A percentile compares a stretch with the other conserved stretches of the same genome.
These are phyloP conservation scores for Vaccinium myrtillus DNA, from an alignment of 148 eudicot species.

Conservation along the genomic window DNA sequence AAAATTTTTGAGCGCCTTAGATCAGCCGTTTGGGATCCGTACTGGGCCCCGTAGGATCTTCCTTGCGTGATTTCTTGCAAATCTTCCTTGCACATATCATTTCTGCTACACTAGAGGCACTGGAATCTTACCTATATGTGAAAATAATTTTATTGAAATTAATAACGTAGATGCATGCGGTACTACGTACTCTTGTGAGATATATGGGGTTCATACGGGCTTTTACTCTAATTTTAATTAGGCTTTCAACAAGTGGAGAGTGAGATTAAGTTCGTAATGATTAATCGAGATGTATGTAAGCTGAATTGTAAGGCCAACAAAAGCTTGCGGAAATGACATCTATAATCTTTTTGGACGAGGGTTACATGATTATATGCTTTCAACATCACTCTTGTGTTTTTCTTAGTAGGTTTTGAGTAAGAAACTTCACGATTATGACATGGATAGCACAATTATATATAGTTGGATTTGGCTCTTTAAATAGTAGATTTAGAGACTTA, in stretches of 20 bases:
- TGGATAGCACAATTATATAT: background rate
- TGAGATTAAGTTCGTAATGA: background rate
- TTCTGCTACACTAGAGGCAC: background rate
- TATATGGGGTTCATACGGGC: background rate
- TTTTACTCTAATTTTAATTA: background rate
- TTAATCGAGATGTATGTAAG: background rate
- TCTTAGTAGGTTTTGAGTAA: background rate
- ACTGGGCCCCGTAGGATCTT: too few relatives aligned
- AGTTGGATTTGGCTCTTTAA: background rate
- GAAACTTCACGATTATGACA: background rate
- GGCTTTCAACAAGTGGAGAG: background rate
- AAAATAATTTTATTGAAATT: background rate
- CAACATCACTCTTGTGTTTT: background rate
- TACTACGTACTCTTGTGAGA: background rate
- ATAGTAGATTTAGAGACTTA: background rate
- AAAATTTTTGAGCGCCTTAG: too few relatives aligned
- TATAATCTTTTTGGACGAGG: background rate
- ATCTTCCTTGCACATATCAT: too few relatives aligned
- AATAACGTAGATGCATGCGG: background rate
- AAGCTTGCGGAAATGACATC: background rate
- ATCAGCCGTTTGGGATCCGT: too few relatives aligned
- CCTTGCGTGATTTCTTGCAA: too few relatives aligned
- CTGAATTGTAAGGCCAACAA: background rate
- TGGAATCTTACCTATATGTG: background rate
- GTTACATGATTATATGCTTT: background rate